Percentiles rank a stretch among this genome's conserved stretches.
These are phyloP conservation scores for Pseudonitzschia pungens DNA, from an alignment of 108 stramenopile species.

Conservation along the genomic window DNA sequence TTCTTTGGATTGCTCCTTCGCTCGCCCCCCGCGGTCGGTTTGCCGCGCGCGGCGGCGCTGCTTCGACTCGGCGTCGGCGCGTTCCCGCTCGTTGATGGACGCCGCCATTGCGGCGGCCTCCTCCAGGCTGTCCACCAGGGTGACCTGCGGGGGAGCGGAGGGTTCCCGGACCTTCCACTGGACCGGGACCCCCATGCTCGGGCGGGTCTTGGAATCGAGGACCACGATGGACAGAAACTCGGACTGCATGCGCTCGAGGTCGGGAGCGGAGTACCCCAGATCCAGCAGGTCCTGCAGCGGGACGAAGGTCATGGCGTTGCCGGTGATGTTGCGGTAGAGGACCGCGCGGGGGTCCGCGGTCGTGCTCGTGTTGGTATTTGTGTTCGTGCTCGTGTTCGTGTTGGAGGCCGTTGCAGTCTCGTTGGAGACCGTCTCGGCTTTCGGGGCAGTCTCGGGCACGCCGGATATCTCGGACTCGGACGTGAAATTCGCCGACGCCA, in stretches of 20 bases:
- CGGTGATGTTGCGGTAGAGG: slow-evolving; percentile 2
- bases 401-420: background rate
- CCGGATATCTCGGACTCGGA: too few relatives aligned
- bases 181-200: slow-evolving; percentile 56
- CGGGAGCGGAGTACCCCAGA: slow-evolving; percentile 54
- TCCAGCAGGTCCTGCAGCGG: slow-evolving; percentile 38
- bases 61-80: background rate
- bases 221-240: slow-evolving; percentile 61
- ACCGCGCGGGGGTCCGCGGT: background rate
- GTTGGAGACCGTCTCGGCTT: background rate
- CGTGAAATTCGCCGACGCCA: too few relatives aligned
- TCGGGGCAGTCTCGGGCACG: background rate
- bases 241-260: slow-evolving; percentile 47
- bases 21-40: too few relatives aligned
- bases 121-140: background rate
- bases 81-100: slow-evolving; percentile 24
- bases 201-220: slow-evolving; percentile 49
- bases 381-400: background rate
- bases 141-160: background rate
- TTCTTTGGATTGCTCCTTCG: too few relatives aligned
- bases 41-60: background rate
- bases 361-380: background rate
- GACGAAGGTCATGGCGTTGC: slow-evolving; percentile 7
- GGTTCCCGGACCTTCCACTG: slow-evolving; percentile 50
- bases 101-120: slow-evolving; percentile 16